These are phyloP conservation scores for Cornus florida DNA, from an alignment of 148 eudicot species.

Conservation along the genomic window DNA sequence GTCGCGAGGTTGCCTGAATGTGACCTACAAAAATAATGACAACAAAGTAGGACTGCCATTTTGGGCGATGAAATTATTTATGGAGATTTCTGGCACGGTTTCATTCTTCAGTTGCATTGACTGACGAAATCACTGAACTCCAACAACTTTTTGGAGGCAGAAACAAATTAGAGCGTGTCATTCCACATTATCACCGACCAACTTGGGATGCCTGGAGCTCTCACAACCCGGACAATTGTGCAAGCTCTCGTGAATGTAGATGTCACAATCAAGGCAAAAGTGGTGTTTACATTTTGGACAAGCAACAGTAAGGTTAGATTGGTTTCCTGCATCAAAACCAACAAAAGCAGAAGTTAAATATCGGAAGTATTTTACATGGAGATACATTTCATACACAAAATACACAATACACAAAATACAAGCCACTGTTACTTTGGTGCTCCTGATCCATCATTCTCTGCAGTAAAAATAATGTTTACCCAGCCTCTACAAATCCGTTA, in stretches of 20 bases:
- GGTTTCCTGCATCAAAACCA: constrained; percentile 54
- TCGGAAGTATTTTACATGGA: background rate
- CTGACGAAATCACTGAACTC: too few relatives aligned
- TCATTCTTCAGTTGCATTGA: too few relatives aligned
- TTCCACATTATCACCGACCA: constrained; percentile 11
- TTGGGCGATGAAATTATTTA: too few relatives aligned
- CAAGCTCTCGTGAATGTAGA: constrained; percentile 94
- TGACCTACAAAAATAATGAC: too few relatives aligned
- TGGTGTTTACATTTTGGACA: constrained; percentile 80
- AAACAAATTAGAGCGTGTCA: background rate
- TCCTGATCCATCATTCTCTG: background rate
- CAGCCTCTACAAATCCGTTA: background rate
- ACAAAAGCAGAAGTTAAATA: background rate
- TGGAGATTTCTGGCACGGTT: too few relatives aligned
- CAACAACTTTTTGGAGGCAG: too few relatives aligned
- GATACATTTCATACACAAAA: background rate
- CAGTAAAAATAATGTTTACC: background rate
- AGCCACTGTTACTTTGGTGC: background rate
- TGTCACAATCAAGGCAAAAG: constrained; percentile 92
- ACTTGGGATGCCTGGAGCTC: constrained; percentile 58
- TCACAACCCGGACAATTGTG: constrained; percentile 97
- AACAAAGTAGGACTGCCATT: too few relatives aligned
- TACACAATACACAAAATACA: background rate
- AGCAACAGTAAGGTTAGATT: constrained; percentile 45
- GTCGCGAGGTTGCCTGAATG: too few relatives aligned